phyloP scores from a whole-genome alignment of 495 filamentous ascomycete genomes.

The Entonaema liquescens region DNA sequence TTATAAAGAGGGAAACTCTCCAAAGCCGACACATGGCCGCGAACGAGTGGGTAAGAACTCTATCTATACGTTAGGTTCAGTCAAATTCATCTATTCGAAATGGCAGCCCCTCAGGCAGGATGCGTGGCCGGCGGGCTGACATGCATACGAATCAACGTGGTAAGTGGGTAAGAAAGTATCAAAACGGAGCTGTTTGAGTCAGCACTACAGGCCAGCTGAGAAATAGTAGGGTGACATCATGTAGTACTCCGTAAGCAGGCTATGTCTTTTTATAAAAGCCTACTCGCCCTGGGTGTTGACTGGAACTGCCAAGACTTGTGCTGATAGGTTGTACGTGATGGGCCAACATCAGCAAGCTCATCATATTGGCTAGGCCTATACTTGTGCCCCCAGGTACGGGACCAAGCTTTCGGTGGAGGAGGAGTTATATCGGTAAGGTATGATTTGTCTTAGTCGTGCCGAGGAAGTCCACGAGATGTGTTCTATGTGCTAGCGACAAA shows the following conservation, averaged over 20 bases:
- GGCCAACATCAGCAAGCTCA: constrained; percentile 14
- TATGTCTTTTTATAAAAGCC: constrained; percentile 32
- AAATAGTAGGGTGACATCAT: constrained; percentile 34
- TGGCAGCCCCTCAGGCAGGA: constrained; percentile 13
- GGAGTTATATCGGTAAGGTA: constrained; percentile 17
- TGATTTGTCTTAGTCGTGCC: constrained; percentile 7
- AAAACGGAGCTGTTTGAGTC: constrained; percentile 25
- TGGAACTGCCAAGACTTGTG: constrained; percentile 30
- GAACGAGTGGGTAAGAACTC: constrained; percentile 36
- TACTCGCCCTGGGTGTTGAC: constrained; percentile 19
- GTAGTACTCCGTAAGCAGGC: constrained; percentile 21
- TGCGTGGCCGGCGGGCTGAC: constrained; percentile 32
- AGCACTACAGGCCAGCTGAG: constrained; percentile 37
- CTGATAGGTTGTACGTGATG: constrained; percentile 13
- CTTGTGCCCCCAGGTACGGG: constrained; percentile 5
- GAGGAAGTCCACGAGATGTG: constrained; percentile 15
- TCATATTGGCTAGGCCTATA: constrained; percentile 26
- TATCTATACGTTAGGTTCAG: constrained; percentile 32
- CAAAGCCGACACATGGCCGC: constrained; percentile 21
- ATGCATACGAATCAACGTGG: constrained; percentile 32
- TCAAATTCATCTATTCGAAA: neutral
- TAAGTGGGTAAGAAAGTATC: constrained; percentile 19
- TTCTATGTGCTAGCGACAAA: constrained; percentile 4
- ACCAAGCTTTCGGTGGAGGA: constrained; percentile 12
- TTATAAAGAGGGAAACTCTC: constrained; percentile 10